Conservation (phyloP, 805 yeast genomes). For the Sugiyamaella floridensis region DNA sequence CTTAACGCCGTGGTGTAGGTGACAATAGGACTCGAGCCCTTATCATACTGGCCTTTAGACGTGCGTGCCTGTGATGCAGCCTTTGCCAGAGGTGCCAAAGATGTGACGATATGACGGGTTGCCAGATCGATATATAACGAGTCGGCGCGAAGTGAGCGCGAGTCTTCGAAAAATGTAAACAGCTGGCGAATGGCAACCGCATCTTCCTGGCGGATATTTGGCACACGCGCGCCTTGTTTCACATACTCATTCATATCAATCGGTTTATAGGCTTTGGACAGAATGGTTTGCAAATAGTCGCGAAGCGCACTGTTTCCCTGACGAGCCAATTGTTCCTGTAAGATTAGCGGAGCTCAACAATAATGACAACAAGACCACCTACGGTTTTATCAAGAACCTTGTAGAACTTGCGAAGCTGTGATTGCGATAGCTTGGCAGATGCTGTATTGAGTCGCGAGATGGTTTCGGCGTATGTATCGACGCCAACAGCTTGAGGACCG, state of each 20-base stretch:
- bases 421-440: slow-evolving; percentile 19
- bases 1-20: slow-evolving; percentile 47
- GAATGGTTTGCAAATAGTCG: slow-evolving; percentile 41
- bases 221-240: slow-evolving; percentile 33
- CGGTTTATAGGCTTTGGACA: slow-evolving; percentile 36
- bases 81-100: slow-evolving; percentile 15
- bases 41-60: slow-evolving; percentile 44
- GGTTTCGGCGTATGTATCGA: slow-evolving; percentile 21
- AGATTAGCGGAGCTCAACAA: slow-evolving; percentile 26
- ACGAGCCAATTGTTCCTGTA: slow-evolving; percentile 42
- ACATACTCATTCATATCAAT: slow-evolving; percentile 41
- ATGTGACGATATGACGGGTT: slow-evolving; percentile 15
- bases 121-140: slow-evolving; percentile 19
- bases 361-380: neutral
- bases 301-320: slow-evolving; percentile 52
- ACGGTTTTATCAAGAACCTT: slow-evolving; percentile 53
- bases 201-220: slow-evolving; percentile 15
- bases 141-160: slow-evolving; percentile 21
- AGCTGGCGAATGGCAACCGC: slow-evolving; percentile 34
- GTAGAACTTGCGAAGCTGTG: slow-evolving; percentile 38
- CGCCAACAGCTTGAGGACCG: slow-evolving; percentile 21
- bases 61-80: slow-evolving; percentile 6
- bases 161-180: slow-evolving; percentile 40
- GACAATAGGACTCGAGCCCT: slow-evolving; percentile 53
- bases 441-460: slow-evolving; percentile 22